Base-by-base conservation (phyloP, 352 stramenopile species). In the Pythium phragmiticola region DNA sequence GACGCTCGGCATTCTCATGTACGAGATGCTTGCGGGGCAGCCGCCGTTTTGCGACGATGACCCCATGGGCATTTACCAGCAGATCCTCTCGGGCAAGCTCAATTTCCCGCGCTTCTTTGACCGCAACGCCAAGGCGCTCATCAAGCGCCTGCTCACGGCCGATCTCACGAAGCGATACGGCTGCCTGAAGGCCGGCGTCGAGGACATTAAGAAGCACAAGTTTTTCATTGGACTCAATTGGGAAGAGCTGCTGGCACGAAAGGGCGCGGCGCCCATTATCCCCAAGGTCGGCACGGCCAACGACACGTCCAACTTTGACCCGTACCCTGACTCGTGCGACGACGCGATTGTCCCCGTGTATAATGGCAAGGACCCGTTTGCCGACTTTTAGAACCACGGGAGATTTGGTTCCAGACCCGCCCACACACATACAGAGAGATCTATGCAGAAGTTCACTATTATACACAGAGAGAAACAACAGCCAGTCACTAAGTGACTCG, bases 131-230 rank as follows among this genome's bases (percentile, higher is more conserved):
- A 99, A 98, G 70, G 90, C 86, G 17, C 75, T 99, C 34, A 98
- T 98, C 80, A 99, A 99, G 79, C 96, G 97, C 46, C 78, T 99
- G 68, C 85, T 99, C 41, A 95, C 89, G 46, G 79, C 91, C 0
- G 96, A 99, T 65, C 80, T 98, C n/a, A 98, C 95, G 4, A 98
- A 98, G 74, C 90, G 96, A 49, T 98, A 97, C 65, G 96, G 96
- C 37, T 99, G 95, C 77, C 78, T 99, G 23, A 98, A 98, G 84
- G 94, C 90, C 60, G 96, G 96, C 8, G 91, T 96, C 4, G 73
- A 93, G 41, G 96, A 99, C 70, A 97, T 99, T 58, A 98, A 98
- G 79, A 97, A 96, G 59, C 91, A 98, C 82, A 98, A 98, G 77
- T 99, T 96, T 75, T 98, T 98, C 67, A 66, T 74, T 19, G 90